Evolutionary conservation across 1,284 basidiomycete genomes (phyloP).

Genomic region (Apiotrichum porosum): DNA sequence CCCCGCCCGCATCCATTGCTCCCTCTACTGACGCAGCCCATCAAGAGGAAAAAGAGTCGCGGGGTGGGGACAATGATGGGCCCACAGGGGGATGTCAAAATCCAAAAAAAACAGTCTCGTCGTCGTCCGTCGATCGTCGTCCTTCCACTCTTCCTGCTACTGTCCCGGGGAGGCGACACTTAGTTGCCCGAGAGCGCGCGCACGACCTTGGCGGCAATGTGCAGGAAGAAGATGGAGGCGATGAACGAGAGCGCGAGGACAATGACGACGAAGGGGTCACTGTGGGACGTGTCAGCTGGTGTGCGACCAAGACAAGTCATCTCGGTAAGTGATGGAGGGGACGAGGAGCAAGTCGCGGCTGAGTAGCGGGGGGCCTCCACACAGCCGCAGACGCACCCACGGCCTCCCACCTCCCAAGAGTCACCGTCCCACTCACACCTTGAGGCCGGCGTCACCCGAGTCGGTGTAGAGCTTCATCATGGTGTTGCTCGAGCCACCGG

Average conservation of each 20-base stretch:
- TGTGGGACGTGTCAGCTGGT: constrained; percentile 46
- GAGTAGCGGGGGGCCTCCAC: not conserved
- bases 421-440: constrained; percentile 64
- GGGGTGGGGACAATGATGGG: no score
- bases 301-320: no score
- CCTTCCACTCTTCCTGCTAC: not conserved
- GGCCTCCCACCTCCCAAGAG: not conserved
- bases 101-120: no score
- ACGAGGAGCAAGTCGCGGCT: not conserved
- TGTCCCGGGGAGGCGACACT: not conserved
- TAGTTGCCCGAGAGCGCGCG: constrained; percentile 77
- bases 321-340: not conserved
- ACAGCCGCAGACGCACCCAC: not conserved
- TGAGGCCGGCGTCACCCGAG: constrained; percentile 90
- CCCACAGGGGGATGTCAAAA: no score
- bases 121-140: not conserved
- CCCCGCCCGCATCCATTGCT: not conserved
- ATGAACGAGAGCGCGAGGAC: constrained; percentile 97
- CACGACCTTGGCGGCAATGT: constrained; percentile 93
- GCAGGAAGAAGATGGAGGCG: constrained; percentile 97
- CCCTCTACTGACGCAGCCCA: no score
- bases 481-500: constrained; percentile 92
- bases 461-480: constrained; percentile 97
- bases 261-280: constrained; percentile 96
- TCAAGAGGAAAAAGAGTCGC: no score